Evolutionary conservation across 1,284 basidiomycete species (phyloP).

Genomic region (Microbotryum lychnidis-dioicae): DNA sequence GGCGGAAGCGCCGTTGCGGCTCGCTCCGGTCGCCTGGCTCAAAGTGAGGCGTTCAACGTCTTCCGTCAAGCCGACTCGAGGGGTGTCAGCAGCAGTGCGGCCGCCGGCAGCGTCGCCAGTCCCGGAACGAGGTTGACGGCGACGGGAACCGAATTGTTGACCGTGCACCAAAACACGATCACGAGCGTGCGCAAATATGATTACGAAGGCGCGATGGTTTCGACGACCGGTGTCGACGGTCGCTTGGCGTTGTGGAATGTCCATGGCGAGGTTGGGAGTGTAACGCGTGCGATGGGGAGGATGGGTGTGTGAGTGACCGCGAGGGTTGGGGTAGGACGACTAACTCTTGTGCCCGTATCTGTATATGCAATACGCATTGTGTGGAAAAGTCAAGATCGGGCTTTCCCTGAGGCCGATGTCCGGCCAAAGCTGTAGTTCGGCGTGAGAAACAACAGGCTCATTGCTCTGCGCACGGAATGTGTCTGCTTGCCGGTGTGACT

Average conservation of each 20-base stretch:
- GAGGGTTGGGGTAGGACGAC: background rate
- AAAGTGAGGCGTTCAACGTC: constrained; percentile 85
- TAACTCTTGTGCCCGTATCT: background rate
- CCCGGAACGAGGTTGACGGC: constrained; percentile 37
- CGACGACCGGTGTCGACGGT: constrained; percentile 92
- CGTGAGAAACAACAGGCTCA: too few species aligned
- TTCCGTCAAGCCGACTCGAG: constrained; percentile 89
- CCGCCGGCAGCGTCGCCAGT: constrained; percentile 38
- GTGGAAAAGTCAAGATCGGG: background rate
- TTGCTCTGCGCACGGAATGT: too few species aligned
- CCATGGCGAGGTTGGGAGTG: constrained; percentile 38
- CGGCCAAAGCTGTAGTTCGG: too few species aligned
- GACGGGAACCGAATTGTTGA: constrained; percentile 65
- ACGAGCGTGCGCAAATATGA: constrained; percentile 78
- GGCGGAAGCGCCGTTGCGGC: constrained; percentile 42
- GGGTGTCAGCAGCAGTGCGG: constrained; percentile 49
- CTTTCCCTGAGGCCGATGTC: too few species aligned
- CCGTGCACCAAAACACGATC: constrained; percentile 97
- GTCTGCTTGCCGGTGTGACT: too few species aligned
- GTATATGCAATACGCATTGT: background rate
- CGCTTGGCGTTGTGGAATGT: constrained; percentile 84
- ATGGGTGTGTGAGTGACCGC: constrained; percentile 16
- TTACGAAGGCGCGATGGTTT: constrained; percentile 57
- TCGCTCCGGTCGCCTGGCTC: constrained; percentile 70
- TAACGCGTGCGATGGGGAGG: constrained; percentile 17